Evolutionary conservation across 2,329 filamentous ascomycete genomes (phyloP).

Genomic region (Phialemoniopsis sp.): DNA sequence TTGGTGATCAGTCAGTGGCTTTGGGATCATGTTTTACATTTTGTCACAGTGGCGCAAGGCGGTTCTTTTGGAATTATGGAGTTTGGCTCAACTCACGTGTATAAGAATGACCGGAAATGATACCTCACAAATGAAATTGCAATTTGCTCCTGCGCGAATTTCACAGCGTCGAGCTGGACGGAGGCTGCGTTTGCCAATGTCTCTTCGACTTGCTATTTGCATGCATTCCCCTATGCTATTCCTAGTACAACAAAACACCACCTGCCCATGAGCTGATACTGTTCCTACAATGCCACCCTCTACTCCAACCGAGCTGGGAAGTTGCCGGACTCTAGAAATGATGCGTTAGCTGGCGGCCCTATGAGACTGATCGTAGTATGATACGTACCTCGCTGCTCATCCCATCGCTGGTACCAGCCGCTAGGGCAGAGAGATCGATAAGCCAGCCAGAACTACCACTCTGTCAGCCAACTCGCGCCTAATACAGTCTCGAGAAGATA

Average conservation of each 20-base stretch:
- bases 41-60: too few relatives aligned
- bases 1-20: too few relatives aligned
- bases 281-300: conserved; percentile 13
- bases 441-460: conserved; percentile 80
- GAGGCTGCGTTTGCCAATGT: not conserved
- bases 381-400: conserved; percentile 86
- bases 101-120: too few relatives aligned
- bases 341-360: not conserved
- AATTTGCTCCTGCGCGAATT: too few relatives aligned
- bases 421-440: conserved; percentile 98
- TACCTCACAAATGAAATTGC: too few relatives aligned
- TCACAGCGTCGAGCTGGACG: not conserved
- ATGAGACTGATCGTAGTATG: not conserved
- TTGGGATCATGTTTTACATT: too few relatives aligned
- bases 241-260: conserved; percentile 14
- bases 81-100: not conserved
- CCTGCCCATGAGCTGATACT: not conserved
- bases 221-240: conserved; percentile 11
- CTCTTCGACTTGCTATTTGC: conserved; percentile 14
- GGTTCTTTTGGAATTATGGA: not conserved
- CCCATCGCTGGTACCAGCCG: conserved; percentile 91
- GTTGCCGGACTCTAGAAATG: conserved; percentile 55
- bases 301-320: conserved; percentile 66
- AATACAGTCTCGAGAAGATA: not conserved
- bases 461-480: conserved; percentile 11